phyloP scores from a whole-genome alignment of 257 asterid species.

The Haberlea rhodopensis region DNA sequence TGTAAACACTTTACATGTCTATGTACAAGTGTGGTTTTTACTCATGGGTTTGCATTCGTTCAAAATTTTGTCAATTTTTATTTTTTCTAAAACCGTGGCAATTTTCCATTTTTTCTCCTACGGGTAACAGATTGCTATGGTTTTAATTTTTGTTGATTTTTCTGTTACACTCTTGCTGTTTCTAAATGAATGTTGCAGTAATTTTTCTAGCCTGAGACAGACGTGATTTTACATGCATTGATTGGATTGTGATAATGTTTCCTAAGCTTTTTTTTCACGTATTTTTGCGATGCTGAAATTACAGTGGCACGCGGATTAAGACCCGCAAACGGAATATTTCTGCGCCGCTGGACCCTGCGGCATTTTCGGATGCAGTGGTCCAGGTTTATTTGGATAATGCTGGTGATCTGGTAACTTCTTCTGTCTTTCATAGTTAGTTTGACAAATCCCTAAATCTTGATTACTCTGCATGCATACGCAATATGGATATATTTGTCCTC shows the following conservation, averaged over 20 bases:
- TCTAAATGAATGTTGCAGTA: not conserved
- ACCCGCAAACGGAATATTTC: slow-evolving; percentile 99
- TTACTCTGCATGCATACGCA: slow-evolving; percentile 10
- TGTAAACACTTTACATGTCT: not conserved
- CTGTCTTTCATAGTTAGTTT: too few species aligned
- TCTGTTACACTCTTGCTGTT: not conserved
- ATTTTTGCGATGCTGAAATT: slow-evolving; percentile 17
- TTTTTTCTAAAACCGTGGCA: not conserved
- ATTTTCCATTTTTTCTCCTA: not conserved
- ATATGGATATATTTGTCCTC: not conserved
- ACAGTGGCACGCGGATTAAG: slow-evolving; percentile 99
- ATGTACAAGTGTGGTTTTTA: not conserved
- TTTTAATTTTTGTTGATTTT: not conserved
- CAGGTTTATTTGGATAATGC: slow-evolving; percentile 99
- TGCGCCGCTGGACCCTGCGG: slow-evolving; percentile 99
- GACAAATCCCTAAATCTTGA: not conserved
- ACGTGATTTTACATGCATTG: not conserved
- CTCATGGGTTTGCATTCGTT: not conserved
- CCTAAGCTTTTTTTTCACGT: slow-evolving; percentile 11
- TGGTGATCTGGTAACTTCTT: slow-evolving; percentile 91
- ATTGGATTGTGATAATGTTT: slow-evolving; percentile 11
- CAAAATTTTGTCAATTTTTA: not conserved
- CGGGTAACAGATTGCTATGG: not conserved
- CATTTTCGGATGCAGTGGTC: slow-evolving; percentile 99
- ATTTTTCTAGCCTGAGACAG: not conserved